These are phyloP conservation scores for Mycena vitilis DNA, from an alignment of 768 basidiomycete species.

Conservation along the genomic window DNA sequence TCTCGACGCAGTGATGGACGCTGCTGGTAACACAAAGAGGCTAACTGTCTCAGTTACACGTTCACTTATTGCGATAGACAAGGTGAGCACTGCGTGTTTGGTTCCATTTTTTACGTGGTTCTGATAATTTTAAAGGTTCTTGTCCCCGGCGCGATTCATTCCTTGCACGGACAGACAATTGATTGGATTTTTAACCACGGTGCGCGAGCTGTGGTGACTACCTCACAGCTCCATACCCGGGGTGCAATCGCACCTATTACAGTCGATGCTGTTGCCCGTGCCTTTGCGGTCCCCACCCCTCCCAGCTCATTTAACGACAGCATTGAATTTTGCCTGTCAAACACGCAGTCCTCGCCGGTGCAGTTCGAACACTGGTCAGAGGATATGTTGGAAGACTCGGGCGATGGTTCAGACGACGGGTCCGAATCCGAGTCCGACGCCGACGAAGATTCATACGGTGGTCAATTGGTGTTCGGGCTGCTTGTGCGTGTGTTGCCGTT, in stretches of 20 bases:
- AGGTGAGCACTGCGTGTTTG: not conserved
- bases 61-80: constrained; percentile 2
- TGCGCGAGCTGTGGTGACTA: constrained; percentile 4
- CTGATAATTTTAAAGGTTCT: constrained; percentile 8
- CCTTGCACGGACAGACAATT: constrained; percentile 10
- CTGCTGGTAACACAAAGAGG: not conserved
- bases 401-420: too few species aligned
- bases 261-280: not conserved
- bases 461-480: too few species aligned
- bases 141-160: constrained; percentile 9
- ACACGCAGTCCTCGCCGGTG: not conserved
- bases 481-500: too few species aligned
- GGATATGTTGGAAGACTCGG: too few species aligned
- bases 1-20: constrained; percentile 2
- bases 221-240: constrained; percentile 2
- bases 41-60: not conserved
- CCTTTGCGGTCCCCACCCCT: not conserved
- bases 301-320: not conserved
- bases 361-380: too few species aligned
- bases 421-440: too few species aligned
- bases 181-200: constrained; percentile 20
- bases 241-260: not conserved
- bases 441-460: too few species aligned
- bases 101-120: too few species aligned
- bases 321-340: not conserved